These are phyloP conservation scores for Pelargonium myrrhifolium DNA, from an alignment of 441 rosid species.

Conservation along the genomic window DNA sequence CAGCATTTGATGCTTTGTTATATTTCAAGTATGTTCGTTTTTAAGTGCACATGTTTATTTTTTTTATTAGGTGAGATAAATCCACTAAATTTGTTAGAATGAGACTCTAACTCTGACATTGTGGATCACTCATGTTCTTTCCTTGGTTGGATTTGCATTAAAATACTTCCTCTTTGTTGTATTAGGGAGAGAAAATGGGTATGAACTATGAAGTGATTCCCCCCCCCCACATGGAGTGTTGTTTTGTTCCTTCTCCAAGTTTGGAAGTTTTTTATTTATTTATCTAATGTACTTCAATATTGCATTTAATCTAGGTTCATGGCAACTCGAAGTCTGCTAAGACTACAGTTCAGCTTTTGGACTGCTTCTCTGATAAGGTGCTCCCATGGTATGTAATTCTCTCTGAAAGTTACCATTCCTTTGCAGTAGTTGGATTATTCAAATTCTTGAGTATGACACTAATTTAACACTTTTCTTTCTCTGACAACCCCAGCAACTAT, in stretches of 20 bases:
- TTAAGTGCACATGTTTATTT: no score
- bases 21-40: no score
- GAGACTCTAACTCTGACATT: no score
- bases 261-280: background rate
- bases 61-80: no score
- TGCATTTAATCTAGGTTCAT: slow-evolving; percentile 38
- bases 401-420: slow-evolving; percentile 12
- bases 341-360: slow-evolving; percentile 51
- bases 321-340: slow-evolving; percentile 45
- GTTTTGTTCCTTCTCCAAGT: background rate
- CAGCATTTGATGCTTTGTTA: no score
- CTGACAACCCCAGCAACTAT: background rate
- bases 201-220: no score
- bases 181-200: no score
- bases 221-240: background rate
- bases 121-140: no score
- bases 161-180: no score
- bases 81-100: no score
- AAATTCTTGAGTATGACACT: background rate
- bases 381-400: slow-evolving; percentile 61
- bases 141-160: no score
- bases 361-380: slow-evolving; percentile 56
- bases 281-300: slow-evolving; percentile 6
- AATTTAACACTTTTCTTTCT: no score
- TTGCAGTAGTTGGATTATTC: background rate